Evolutionary conservation across 306 rosid species (phyloP).

Genomic region (Clitoria ternatea): DNA sequence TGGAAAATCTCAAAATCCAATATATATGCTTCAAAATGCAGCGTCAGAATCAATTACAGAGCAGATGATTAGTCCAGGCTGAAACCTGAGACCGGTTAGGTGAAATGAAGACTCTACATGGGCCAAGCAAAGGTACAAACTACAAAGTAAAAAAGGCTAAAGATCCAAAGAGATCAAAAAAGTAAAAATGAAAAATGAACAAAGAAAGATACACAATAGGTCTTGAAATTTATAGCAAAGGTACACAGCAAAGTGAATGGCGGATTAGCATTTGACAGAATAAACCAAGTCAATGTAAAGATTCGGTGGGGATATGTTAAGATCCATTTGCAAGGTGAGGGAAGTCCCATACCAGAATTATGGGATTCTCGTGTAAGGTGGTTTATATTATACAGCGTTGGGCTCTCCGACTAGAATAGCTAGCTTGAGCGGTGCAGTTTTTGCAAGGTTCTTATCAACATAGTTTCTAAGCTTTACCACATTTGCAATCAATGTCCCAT

Average conservation of each 20-base stretch:
- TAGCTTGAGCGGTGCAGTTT: too few relatives aligned
- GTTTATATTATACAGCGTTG: too few relatives aligned
- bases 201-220: not conserved
- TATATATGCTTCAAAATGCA: not conserved
- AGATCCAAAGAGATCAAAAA: not conserved
- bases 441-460: too few relatives aligned
- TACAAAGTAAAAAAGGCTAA: not conserved
- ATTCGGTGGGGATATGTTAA: not conserved
- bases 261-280: not conserved
- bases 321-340: too few relatives aligned
- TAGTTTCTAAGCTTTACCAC: not conserved
- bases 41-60: not conserved
- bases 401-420: too few relatives aligned
- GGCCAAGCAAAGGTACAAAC: not conserved
- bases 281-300: not conserved
- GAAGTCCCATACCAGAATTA: too few relatives aligned
- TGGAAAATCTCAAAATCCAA: not conserved
- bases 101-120: not conserved
- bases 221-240: not conserved
- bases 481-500: not conserved
- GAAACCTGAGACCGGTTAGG: not conserved
- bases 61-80: not conserved
- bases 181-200: not conserved
- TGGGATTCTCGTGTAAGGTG: too few relatives aligned
- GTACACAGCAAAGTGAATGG: not conserved